Conservation (phyloP, 2,329 filamentous ascomycete genomes). For the Botryosphaeria agaves region DNA sequence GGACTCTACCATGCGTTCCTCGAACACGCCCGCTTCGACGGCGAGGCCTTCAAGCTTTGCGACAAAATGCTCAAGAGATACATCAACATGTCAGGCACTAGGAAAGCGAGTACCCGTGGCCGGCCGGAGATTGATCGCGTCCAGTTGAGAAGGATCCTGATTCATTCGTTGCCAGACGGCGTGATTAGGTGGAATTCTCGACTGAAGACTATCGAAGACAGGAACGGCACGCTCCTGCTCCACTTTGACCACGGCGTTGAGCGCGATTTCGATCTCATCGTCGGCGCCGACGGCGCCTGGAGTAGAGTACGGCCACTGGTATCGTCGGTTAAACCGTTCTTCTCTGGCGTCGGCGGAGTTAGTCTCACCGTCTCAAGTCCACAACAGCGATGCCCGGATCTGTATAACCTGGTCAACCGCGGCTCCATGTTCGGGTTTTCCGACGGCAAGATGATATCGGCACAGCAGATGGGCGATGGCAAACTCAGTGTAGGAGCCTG, state of each 20-base stretch:
- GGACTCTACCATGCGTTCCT: constrained; percentile 15
- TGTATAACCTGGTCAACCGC: constrained; percentile 16
- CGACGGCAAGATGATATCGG: constrained; percentile 12
- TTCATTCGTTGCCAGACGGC: constrained; percentile 11
- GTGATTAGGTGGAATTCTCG: constrained; percentile 16
- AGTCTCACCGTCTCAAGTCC: constrained; percentile 13
- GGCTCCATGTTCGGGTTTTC: constrained; percentile 15
- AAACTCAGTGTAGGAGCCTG: constrained; percentile 13
- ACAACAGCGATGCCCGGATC: constrained; percentile 10
- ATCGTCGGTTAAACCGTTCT: constrained; percentile 14
- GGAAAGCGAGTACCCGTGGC: constrained; percentile 8
- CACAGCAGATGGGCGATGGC: constrained; percentile 17
- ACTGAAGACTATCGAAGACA: constrained; percentile 8
- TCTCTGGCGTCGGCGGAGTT: constrained; percentile 19
- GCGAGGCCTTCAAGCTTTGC: constrained; percentile 22
- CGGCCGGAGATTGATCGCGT: constrained; percentile 21
- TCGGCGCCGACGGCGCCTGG: constrained; percentile 28
- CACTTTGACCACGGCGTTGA: constrained; percentile 13
- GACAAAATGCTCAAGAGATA: constrained; percentile 20
- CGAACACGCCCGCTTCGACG: constrained; percentile 21
- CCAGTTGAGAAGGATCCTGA: constrained; percentile 15
- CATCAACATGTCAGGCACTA: constrained; percentile 7
- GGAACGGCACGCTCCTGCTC: constrained; percentile 5
- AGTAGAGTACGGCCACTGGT: constrained; percentile 18
- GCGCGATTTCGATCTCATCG: constrained; percentile 21